Conservation (phyloP, 2,329 filamentous ascomycete species). For the Sporothrix sp. region DNA sequence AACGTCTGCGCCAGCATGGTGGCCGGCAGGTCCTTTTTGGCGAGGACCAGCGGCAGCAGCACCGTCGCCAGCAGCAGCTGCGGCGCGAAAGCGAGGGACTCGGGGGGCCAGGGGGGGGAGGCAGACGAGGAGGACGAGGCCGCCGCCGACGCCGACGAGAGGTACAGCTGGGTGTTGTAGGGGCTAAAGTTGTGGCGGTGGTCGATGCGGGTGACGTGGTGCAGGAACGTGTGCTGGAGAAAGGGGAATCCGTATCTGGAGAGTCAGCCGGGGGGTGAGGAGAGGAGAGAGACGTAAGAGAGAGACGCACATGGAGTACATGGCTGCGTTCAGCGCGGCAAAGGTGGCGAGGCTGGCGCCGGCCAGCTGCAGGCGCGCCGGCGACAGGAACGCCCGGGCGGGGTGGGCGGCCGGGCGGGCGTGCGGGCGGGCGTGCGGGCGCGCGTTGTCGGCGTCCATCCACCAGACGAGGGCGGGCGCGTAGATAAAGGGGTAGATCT, state of each 20-base stretch:
- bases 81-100: constrained; percentile 79
- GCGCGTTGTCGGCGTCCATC: constrained; percentile 52
- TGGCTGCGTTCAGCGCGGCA: constrained; percentile 58
- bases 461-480: constrained; percentile 72
- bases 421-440: constrained; percentile 2
- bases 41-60: constrained; percentile 58
- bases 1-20: constrained; percentile 94
- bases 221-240: constrained; percentile 80
- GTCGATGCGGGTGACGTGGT: constrained; percentile 87
- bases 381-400: constrained; percentile 37
- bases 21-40: constrained; percentile 69
- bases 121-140: constrained; percentile 14
- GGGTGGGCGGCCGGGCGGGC: constrained; percentile 3
- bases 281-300: not conserved
- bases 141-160: constrained; percentile 57
- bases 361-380: constrained; percentile 47
- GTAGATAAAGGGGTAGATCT: constrained; percentile 98
- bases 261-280: too few relatives aligned
- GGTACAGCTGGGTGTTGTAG: constrained; percentile 86
- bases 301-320: constrained; percentile 60
- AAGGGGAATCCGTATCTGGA: constrained; percentile 68
- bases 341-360: constrained; percentile 64
- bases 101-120: constrained; percentile 37
- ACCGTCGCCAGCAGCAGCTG: constrained; percentile 74
- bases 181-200: constrained; percentile 98